phyloP scores from a whole-genome alignment of 176 grass and related monocot species.

The Avena eriantha region DNA sequence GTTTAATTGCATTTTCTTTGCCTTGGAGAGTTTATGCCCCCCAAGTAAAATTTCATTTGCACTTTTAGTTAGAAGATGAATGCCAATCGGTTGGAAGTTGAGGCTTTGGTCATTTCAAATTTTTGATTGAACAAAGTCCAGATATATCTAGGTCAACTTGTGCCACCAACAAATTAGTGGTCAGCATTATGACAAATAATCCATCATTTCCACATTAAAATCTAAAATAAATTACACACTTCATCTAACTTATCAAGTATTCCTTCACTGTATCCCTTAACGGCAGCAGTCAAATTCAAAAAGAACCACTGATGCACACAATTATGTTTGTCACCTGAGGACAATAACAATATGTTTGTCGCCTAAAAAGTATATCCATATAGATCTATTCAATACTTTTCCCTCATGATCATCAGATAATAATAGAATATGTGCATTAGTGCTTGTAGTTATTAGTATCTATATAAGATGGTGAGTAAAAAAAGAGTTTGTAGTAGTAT shows the following conservation, averaged over 20 bases:
- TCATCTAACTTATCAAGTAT: background rate
- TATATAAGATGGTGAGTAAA: background rate
- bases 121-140: background rate
- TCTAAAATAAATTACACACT: background rate
- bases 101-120: background rate
- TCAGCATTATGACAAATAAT: background rate
- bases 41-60: background rate
- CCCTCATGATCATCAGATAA: background rate
- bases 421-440: background rate
- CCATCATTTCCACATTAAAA: background rate
- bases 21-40: background rate
- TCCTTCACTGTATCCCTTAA: background rate
- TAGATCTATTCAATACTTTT: background rate
- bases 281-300: background rate
- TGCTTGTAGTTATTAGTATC: background rate
- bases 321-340: background rate
- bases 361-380: background rate
- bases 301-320: background rate
- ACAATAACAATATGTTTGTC: background rate
- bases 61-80: background rate
- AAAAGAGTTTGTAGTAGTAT: background rate
- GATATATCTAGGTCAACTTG: background rate
- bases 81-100: background rate
- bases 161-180: background rate
- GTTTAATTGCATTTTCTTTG: too few relatives aligned